A percentile compares a stretch with the other conserved stretches of the same genome.
phyloP scores from a whole-genome alignment of 257 asterid species.

The Thymus quinquecostatus region DNA sequence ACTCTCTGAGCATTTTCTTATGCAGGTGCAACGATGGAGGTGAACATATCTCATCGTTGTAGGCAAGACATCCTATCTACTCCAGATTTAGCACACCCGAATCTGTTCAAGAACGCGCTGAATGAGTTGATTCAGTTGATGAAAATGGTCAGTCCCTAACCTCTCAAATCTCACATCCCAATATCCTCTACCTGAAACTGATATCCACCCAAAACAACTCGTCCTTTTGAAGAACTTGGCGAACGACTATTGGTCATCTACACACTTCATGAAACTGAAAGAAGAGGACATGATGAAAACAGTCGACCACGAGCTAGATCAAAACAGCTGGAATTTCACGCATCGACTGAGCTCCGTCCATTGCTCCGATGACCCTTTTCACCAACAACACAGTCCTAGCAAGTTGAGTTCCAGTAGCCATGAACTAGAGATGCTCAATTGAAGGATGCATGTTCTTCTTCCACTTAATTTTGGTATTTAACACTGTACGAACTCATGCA shows the following conservation, averaged over 20 bases:
- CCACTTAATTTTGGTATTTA: neutral
- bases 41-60: conserved; percentile 73
- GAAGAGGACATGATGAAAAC: conserved; percentile 54
- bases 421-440: conserved; percentile 38
- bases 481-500: neutral
- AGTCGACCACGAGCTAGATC: conserved; percentile 48
- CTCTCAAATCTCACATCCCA: neutral
- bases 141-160: conserved; percentile 61
- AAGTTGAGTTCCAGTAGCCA: conserved; percentile 45
- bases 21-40: conserved; percentile 79
- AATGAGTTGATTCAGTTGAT: conserved; percentile 74
- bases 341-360: conserved; percentile 73
- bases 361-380: conserved; percentile 81
- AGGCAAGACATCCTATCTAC: conserved; percentile 72
- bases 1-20: conserved; percentile 9
- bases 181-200: neutral
- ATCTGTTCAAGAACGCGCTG: conserved; percentile 60
- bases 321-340: conserved; percentile 58
- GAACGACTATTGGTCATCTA: conserved; percentile 76
- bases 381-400: conserved; percentile 67
- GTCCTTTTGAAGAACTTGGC: conserved; percentile 56
- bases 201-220: neutral
- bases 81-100: conserved; percentile 59
- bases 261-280: conserved; percentile 65
- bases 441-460: neutral